phyloP scores from a whole-genome alignment of 1,284 basidiomycete species.

The Salmacisia buchloeana region DNA sequence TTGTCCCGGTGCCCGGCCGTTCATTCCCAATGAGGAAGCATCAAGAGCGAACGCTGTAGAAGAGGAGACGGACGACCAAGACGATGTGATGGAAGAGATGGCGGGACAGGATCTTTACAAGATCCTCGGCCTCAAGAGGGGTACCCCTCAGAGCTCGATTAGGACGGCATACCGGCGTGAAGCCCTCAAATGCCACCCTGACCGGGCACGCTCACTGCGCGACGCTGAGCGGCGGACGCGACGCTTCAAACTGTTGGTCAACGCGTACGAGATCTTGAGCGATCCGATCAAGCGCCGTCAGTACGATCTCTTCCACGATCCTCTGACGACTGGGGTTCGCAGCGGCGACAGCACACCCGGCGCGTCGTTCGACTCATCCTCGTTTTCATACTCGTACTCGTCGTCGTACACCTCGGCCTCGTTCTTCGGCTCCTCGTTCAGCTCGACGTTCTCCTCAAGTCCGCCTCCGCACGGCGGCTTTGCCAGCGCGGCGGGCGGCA shows the following conservation, averaged over 20 bases:
- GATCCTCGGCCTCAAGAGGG: background rate
- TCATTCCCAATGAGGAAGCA: background rate
- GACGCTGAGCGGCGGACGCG: constrained; percentile 1
- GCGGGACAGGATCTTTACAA: background rate
- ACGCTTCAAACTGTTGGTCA: constrained; percentile 7
- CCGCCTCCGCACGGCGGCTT: background rate
- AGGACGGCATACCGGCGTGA: background rate
- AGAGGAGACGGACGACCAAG: background rate
- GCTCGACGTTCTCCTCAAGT: constrained; percentile 4
- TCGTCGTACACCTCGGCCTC: constrained; percentile 6
- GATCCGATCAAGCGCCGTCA: constrained; percentile 4
- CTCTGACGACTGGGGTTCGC: background rate
- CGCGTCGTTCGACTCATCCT: background rate
- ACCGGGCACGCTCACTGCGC: constrained; percentile 2
- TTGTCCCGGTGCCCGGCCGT: background rate
- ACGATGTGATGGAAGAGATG: background rate
- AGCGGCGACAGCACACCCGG: background rate
- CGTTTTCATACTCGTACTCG: constrained; percentile 5
- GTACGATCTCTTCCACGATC: background rate
- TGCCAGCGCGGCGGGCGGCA: background rate
- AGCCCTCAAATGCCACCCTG: constrained; percentile 4
- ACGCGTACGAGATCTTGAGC: background rate
- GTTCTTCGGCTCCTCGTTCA: constrained; percentile 7
- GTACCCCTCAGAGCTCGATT: background rate
- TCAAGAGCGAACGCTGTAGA: background rate